A percentile compares a stretch with the other conserved stretches of the same genome.
Evolutionary conservation across 2,329 filamentous ascomycete genomes (phyloP).

Genomic region (Cercospora sojina): DNA sequence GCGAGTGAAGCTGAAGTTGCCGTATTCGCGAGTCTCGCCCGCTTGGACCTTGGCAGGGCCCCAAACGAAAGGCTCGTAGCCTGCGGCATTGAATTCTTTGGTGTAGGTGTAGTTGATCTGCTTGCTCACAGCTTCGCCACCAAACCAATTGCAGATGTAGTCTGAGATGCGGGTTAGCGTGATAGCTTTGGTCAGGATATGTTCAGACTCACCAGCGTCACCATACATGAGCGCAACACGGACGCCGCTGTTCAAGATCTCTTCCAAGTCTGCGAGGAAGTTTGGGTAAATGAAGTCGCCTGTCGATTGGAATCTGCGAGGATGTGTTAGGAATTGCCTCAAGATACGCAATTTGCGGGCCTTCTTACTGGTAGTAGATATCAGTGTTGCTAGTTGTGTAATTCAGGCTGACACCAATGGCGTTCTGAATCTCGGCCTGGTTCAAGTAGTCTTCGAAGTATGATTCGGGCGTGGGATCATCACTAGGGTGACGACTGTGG

Average conservation of each 20-base stretch:
- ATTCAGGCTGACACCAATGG: conserved; percentile 61
- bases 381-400: conserved; percentile 51
- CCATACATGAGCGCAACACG: conserved; percentile 48
- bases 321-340: neutral
- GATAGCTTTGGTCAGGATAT: neutral
- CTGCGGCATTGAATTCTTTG: conserved; percentile 44
- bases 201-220: conserved; percentile 40
- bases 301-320: conserved; percentile 44
- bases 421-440: conserved; percentile 52
- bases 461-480: conserved; percentile 58
- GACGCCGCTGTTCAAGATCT: conserved; percentile 45
- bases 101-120: conserved; percentile 39
- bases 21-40: conserved; percentile 54
- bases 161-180: conserved; percentile 26
- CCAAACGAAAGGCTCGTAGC: conserved; percentile 47
- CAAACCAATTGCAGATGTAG: conserved; percentile 50
- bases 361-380: conserved; percentile 40
- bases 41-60: conserved; percentile 49
- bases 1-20: conserved; percentile 51
- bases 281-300: conserved; percentile 62
- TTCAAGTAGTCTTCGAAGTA: conserved; percentile 58
- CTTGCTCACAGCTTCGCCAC: conserved; percentile 43
- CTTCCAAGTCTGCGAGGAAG: conserved; percentile 51
- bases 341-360: neutral
- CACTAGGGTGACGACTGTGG: conserved; percentile 47